Conservation (phyloP, 495 filamentous ascomycete species). For the Paragyromitra xinjiangensis region DNA sequence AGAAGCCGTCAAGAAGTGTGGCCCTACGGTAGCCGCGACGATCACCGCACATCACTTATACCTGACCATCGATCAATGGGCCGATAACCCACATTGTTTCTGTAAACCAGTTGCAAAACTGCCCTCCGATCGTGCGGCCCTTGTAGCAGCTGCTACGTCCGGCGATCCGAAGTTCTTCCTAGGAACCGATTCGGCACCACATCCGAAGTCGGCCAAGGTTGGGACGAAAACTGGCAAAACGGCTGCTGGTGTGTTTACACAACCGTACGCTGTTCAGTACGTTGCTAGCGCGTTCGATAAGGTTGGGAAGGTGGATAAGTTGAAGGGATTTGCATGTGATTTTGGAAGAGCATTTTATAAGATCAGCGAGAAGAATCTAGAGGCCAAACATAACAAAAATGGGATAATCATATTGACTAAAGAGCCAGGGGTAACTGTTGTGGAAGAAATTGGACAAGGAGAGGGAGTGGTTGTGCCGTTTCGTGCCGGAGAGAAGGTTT, state of each 20-base stretch:
- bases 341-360: conserved; percentile 81
- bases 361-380: conserved; percentile 57
- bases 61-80: conserved; percentile 78
- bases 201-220: conserved; percentile 77
- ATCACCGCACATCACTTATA: conserved; percentile 84
- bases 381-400: conserved; percentile 60
- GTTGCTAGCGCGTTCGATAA: conserved; percentile 56
- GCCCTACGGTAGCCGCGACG: conserved; percentile 75
- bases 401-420: conserved; percentile 71
- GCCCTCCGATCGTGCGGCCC: conserved; percentile 76
- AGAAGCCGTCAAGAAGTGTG: conserved; percentile 76
- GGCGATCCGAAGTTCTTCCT: conserved; percentile 86
- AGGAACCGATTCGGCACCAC: conserved; percentile 76
- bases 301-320: conserved; percentile 66
- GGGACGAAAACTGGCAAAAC: conserved; percentile 67
- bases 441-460: conserved; percentile 58
- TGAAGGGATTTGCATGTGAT: conserved; percentile 78
- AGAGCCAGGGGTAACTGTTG: conserved; percentile 61
- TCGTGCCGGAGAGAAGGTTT: conserved; percentile 71
- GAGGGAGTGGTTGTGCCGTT: conserved; percentile 75
- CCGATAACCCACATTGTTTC: conserved; percentile 79
- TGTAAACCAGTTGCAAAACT: conserved; percentile 85
- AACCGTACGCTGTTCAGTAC: conserved; percentile 78
- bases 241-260: conserved; percentile 91
- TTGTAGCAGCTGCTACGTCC: conserved; percentile 72